Base-by-base conservation (phyloP, 257 asterid species). In the Phtheirospermum japonicum region DNA sequence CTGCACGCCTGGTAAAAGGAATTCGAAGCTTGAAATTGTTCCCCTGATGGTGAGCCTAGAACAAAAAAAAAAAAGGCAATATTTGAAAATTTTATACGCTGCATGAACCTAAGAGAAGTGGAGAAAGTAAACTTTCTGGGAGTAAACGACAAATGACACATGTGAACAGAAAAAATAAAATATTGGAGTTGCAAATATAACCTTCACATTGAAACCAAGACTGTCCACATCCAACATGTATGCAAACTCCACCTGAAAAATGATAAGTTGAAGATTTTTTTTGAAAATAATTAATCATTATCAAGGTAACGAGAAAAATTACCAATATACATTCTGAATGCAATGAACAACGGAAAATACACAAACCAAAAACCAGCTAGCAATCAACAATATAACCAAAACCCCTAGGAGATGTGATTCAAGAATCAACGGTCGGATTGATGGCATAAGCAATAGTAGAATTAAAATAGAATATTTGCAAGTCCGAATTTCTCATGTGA, bases 191-290 rank as follows among this genome's bases (percentile, higher is more conserved):
- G n/a, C n/a, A n/a, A 13, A 66, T 56, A 46, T 65, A 74, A 85
- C 97, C 97, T 89, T 82, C 56, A 82, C 97, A 65, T 76, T 82
- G 11, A 89, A 82, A 63, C 95, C 95, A 51, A 89, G 87, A 67
- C 94, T 89, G 76, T 89, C 97, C 26, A 84, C 74, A 23, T 86
- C 94, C 80, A 89, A 61, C 75, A 89, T 86, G 81, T 72, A 16
- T 0, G 94, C 91, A 70, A 51, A 86, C 31, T 84, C 91, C 66
- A 89, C 94, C 95, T 89, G 78, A 34, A 64, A 65, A 73, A 67
- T 31, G 17, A 32, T 9, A 36, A 9, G 42, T 6, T 2, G 8
- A 1, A 9, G 42, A 36, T 36, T 36, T 2, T 3, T 57, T 56
- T 53, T 59, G 4, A 23, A 63, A 7, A 13, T n/a, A 37, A 28